Evolutionary conservation across 495 filamentous ascomycete species (phyloP), one percentile per base, ranked within the genome.

Genomic region (Penicillium coprophilum): DNA sequence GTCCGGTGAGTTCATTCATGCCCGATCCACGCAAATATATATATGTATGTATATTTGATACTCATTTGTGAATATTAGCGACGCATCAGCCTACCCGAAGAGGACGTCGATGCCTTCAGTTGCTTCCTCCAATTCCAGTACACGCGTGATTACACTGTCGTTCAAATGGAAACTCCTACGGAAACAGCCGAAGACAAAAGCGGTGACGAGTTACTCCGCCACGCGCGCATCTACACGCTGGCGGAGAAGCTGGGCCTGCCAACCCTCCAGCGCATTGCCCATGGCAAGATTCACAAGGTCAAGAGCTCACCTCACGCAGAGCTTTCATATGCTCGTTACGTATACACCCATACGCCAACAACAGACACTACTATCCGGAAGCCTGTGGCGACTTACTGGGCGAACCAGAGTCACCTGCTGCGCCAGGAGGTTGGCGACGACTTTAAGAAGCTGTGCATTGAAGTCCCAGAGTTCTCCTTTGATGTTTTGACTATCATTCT

Each of bases 111-210:
- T 57, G 89, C 92, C 32, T 86, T 92, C 54, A 85, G 89, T 31
- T 92, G 85, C 73, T 91, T 96, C 65, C 83, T 97, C 62, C 88
- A 96, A 75, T 97, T 87, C 73, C 84, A 95, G 30, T 97, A 97
- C 74, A 96, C 90, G 2, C 84, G 83, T 69, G 90, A 97, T 69
- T 96, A 96, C 79, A 91, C 90, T 69, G 87, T 90, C 4, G 76
- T 78, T 57, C 85, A 86, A 61, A 50, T 86, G 15, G 76, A 81
- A 41, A 71, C 80, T 50, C 57, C 66, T 6, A 60, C 64, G 17
- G 76, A 73, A 20, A 57, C 74, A 61, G 85, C 84, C 4, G 67
- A 87, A 20, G 91, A 96, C 71, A 75, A 87, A 50, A 83, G 79
- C 32, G 92, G 90, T 45, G 79, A 85, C 9, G 85, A 91, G 57